Evolutionary conservation across 2,329 filamentous ascomycete species (phyloP).

Genomic region (Hymenoscyphus repandus): DNA sequence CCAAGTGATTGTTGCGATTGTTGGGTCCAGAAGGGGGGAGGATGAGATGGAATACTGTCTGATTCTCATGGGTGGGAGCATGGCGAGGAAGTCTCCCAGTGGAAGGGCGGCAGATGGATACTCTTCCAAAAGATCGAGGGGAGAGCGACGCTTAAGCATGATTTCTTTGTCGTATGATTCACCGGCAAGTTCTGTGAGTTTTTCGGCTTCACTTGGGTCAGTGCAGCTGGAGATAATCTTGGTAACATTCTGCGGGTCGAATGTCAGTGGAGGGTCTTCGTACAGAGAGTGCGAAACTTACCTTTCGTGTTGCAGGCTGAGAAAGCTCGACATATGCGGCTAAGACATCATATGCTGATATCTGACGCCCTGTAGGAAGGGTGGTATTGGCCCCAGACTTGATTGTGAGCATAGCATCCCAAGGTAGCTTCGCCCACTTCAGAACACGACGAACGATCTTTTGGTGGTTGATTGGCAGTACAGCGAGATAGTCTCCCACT

Average conservation of each 20-base stretch:
- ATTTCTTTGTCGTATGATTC: conserved; percentile 28
- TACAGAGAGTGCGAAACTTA: not conserved
- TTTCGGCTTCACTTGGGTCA: conserved; percentile 38
- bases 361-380: conserved; percentile 40
- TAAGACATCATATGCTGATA: conserved; percentile 49
- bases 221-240: conserved; percentile 42
- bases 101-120: conserved; percentile 56
- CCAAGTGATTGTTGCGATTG: conserved; percentile 53
- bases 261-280: not conserved
- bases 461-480: conserved; percentile 15
- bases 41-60: conserved; percentile 80
- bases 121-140: conserved; percentile 65
- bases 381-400: conserved; percentile 35
- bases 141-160: conserved; percentile 48
- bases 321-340: conserved; percentile 55
- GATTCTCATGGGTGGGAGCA: conserved; percentile 72
- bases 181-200: conserved; percentile 36
- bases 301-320: conserved; percentile 50
- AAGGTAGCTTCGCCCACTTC: conserved; percentile 49
- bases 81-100: conserved; percentile 61
- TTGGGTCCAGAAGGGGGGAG: conserved; percentile 50
- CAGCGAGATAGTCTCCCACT: conserved; percentile 19
- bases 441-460: conserved; percentile 42
- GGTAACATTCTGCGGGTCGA: conserved; percentile 35
- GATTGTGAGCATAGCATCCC: conserved; percentile 51